Conservation (phyloP, 1,284 basidiomycete species). For the Erythrobasidium hasegawianum region DNA sequence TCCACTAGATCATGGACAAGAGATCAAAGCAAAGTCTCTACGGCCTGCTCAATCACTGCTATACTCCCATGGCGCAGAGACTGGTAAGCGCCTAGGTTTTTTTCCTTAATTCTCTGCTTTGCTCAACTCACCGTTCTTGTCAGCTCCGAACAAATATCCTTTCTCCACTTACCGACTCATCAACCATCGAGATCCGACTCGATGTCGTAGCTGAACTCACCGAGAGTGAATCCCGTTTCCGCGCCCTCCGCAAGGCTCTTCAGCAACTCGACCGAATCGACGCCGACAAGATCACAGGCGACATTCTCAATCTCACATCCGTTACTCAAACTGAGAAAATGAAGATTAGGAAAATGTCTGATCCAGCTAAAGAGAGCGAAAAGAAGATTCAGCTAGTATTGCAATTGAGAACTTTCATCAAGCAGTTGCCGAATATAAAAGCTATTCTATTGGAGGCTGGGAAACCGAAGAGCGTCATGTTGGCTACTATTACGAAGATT, state of each 20-base stretch:
- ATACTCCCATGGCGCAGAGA: constrained; percentile 57
- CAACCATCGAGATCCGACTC: constrained; percentile 69
- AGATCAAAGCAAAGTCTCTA: constrained; percentile 41
- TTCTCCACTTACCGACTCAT: constrained; percentile 63
- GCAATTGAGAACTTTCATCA: constrained; percentile 65
- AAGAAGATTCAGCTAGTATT: constrained; percentile 71
- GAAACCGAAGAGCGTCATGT: constrained; percentile 59
- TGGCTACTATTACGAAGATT: constrained; percentile 65
- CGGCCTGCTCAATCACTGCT: constrained; percentile 66
- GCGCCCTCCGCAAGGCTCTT: constrained; percentile 37
- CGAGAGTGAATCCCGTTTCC: constrained; percentile 68
- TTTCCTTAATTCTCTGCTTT: too few relatives aligned
- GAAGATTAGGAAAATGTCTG: constrained; percentile 11
- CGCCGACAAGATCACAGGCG: constrained; percentile 72
- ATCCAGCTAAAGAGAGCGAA: constrained; percentile 60
- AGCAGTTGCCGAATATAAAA: constrained; percentile 61
- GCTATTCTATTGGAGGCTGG: constrained; percentile 55
- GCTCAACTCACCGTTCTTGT: too few relatives aligned
- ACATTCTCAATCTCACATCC: constrained; percentile 32
- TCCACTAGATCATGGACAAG: constrained; percentile 40
- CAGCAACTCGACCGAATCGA: constrained; percentile 57
- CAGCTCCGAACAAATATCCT: constrained; percentile 70
- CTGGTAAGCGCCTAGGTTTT: constrained; percentile 17
- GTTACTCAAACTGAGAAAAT: constrained; percentile 1
- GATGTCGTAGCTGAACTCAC: constrained; percentile 62